These are phyloP conservation scores for Picochlorum sp. DNA, from an alignment of 139 green algal species.

Conservation along the genomic window DNA sequence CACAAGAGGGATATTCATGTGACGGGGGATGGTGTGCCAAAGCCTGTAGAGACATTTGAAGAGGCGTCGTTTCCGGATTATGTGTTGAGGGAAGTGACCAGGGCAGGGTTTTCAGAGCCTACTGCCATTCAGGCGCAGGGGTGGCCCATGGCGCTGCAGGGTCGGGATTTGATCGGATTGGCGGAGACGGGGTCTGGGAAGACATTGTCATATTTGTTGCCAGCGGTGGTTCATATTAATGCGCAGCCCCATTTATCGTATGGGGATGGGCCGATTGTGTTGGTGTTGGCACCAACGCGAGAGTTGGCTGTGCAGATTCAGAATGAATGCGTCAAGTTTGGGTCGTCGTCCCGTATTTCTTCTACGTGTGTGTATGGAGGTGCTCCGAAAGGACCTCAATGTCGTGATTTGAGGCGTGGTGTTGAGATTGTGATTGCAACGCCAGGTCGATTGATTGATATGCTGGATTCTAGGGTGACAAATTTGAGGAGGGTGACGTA, in stretches of 20 bases:
- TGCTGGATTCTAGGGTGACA: conserved; percentile 59
- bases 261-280: conserved; percentile 89
- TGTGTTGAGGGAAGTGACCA: conserved; percentile 71
- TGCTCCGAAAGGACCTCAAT: conserved; percentile 67
- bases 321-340: conserved; percentile 88
- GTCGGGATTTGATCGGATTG: conserved; percentile 75
- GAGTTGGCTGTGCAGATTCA: conserved; percentile 91
- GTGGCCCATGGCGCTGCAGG: conserved; percentile 84
- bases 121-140: conserved; percentile 82
- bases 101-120: conserved; percentile 70
- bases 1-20: conserved; percentile 50
- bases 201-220: conserved; percentile 82
- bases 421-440: conserved; percentile 91
- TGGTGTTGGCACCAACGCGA: conserved; percentile 81
- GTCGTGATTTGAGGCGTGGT: conserved; percentile 35
- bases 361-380: conserved; percentile 89
- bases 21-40: conserved; percentile 50
- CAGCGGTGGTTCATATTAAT: conserved; percentile 88
- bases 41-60: conserved; percentile 62
- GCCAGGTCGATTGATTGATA: conserved; percentile 78
- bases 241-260: conserved; percentile 80
- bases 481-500: conserved; percentile 76
- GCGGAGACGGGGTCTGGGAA: conserved; percentile 87
- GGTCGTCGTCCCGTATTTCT: conserved; percentile 70
- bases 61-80: conserved; percentile 81